A percentile compares a stretch with the other conserved stretches of the same genome.
These are phyloP conservation scores for Carpinus fangiana DNA, from an alignment of 306 rosid genomes.

Conservation along the genomic window DNA sequence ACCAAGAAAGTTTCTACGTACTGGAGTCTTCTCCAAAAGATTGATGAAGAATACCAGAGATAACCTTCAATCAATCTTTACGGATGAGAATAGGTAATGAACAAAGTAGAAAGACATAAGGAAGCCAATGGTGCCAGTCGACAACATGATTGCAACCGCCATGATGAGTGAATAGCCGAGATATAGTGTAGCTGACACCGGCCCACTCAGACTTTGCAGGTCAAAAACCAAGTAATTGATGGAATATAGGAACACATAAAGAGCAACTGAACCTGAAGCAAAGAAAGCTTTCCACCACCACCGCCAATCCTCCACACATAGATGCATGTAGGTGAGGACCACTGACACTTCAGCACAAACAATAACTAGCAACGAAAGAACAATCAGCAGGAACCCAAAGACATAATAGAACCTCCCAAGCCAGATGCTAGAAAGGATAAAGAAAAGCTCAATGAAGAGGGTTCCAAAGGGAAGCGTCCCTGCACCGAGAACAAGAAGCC, in stretches of 20 bases:
- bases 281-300: conserved; percentile 99
- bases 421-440: conserved; percentile 98
- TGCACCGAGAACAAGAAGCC: conserved; percentile 96
- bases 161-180: conserved; percentile 90
- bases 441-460: conserved; percentile 93
- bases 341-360: conserved; percentile 97
- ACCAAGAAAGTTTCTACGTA: conserved; percentile 28
- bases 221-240: conserved; percentile 92
- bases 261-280: conserved; percentile 90
- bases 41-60: conserved; percentile 28
- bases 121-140: conserved; percentile 90
- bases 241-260: conserved; percentile 89
- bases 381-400: conserved; percentile 85
- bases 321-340: conserved; percentile 97
- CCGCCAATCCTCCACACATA: conserved; percentile 96
- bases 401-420: conserved; percentile 95
- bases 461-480: conserved; percentile 98
- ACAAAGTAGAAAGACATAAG: conserved; percentile 90
- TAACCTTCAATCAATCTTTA: conserved; percentile 73
- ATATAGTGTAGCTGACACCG: conserved; percentile 81
- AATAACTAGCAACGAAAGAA: conserved; percentile 64
- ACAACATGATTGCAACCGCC: conserved; percentile 90
- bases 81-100: conserved; percentile 89
- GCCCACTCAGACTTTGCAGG: conserved; percentile 96
- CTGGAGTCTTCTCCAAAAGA: conserved; percentile 34